Base-by-base conservation (phyloP, 768 basidiomycete genomes). In the Amanita fuliginea region DNA sequence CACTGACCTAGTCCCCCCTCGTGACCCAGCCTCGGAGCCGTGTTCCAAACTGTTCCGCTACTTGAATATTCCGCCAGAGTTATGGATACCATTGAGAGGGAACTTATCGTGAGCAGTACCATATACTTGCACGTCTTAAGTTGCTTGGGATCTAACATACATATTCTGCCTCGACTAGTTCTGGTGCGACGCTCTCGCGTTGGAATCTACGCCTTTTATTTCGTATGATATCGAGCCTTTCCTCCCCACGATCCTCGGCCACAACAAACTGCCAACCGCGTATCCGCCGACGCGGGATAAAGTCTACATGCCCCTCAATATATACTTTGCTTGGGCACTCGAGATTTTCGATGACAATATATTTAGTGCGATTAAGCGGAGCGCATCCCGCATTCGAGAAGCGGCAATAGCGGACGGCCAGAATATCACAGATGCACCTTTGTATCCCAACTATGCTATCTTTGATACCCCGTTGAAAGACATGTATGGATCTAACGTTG, bases 201-300 rank as follows among this genome's bases (percentile, higher is more conserved):
- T 18, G 13, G 24, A 42, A 3, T 1, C 14, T 7, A 21, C 41
- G 5, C 16, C 21, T 10, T 58, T 62, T 32, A 60, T 67, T 46
- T 65, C 63, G 0, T 73, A 73, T 54, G 66, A 64, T 42, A 63
- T 73, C 36, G 72, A 77, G 45, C 70, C 72, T 5, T 67, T 76
- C 62, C 63, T 75, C 6, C 58, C 70, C 0, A 55, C 56, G 33
- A 41, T 75, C 35, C 68, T 72, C 51, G 64, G 61, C 2, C 69
- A 73, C 55, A 65, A 57, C 42, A 49, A 59, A 11, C 56, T 55
- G 18, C 57, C 64, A 2, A 64, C 75, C 8, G 76, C 77, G 3
- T 78, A 69, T 57, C 77, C 75, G 0, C 70, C 70, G 3, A 45
- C 50, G 7, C 56, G 59, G 33, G 53, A 54, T 8, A 48, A 58